These are phyloP conservation scores for Trichoderma sp. DNA, from an alignment of 2,329 filamentous ascomycete genomes.

Conservation along the genomic window DNA sequence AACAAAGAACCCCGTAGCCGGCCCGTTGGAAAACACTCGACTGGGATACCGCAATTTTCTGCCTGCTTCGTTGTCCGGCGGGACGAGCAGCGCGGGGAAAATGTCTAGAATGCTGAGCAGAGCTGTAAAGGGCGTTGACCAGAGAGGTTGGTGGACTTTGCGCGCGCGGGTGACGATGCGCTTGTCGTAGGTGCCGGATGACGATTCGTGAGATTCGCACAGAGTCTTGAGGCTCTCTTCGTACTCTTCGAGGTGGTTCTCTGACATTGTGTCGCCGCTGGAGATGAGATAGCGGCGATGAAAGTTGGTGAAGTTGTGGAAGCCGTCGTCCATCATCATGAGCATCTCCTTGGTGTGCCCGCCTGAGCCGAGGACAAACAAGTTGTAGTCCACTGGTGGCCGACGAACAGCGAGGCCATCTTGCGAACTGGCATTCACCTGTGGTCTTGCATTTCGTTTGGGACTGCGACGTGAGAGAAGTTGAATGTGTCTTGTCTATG, in stretches of 20 bases:
- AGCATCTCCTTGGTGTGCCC: constrained; percentile 97
- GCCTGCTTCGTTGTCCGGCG: constrained; percentile 34
- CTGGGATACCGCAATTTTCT: constrained; percentile 61
- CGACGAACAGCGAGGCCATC: constrained; percentile 22
- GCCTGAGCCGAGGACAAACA: constrained; percentile 87
- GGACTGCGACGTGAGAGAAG: constrained; percentile 33
- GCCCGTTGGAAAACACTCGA: constrained; percentile 83
- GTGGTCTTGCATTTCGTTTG: constrained; percentile 28
- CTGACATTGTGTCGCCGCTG: constrained; percentile 71
- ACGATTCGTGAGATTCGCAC: constrained; percentile 31
- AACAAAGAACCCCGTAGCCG: constrained; percentile 83
- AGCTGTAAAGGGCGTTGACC: constrained; percentile 71
- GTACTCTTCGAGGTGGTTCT: constrained; percentile 65
- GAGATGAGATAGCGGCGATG: constrained; percentile 83
- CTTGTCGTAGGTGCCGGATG: constrained; percentile 62
- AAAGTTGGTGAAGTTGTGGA: constrained; percentile 54
- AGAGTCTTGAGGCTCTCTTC: constrained; percentile 41
- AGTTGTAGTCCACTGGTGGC: constrained; percentile 54
- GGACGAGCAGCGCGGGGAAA: constrained; percentile 56
- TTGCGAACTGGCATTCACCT: neutral
- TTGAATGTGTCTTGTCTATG: constrained; percentile 40
- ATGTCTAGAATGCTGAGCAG: constrained; percentile 68
- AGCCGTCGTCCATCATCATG: constrained; percentile 70
- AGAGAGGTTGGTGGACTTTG: constrained; percentile 77
- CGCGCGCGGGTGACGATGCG: constrained; percentile 75